Conservation (phyloP, 2,329 filamentous ascomycete species). For the Rhynchosporium graminicola region DNA sequence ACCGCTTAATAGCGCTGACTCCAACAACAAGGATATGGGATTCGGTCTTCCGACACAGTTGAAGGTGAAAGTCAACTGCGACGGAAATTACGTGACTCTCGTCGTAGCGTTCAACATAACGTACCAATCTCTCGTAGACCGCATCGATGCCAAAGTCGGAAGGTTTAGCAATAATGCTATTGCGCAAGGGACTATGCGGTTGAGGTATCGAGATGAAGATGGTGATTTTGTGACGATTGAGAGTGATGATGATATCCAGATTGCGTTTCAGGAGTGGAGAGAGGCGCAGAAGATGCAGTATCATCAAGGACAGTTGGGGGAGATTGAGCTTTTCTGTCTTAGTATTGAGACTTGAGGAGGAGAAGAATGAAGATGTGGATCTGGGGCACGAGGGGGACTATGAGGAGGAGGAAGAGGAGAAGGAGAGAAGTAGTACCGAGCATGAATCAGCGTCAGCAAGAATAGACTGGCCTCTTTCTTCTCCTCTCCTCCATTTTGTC, state of each 20-base stretch:
- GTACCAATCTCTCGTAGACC: slow-evolving; percentile 89
- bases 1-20: slow-evolving; percentile 40
- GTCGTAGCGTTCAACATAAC: slow-evolving; percentile 95
- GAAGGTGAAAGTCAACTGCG: slow-evolving; percentile 93
- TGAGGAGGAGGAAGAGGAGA: no score
- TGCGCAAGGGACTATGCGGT: slow-evolving; percentile 75
- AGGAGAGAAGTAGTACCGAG: no score
- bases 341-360: slow-evolving; percentile 41
- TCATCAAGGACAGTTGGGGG: slow-evolving; percentile 71
- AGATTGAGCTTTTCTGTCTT: slow-evolving; percentile 85
- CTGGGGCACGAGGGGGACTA: no score
- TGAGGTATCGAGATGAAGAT: slow-evolving; percentile 91
- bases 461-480: no score
- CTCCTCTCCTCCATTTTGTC: no score
- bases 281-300: slow-evolving; percentile 67
- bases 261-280: slow-evolving; percentile 92
- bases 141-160: slow-evolving; percentile 92
- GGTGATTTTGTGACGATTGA: slow-evolving; percentile 92
- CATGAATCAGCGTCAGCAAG: no score
- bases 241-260: slow-evolving; percentile 93
- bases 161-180: slow-evolving; percentile 85
- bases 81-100: slow-evolving; percentile 90
- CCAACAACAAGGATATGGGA: slow-evolving; percentile 50
- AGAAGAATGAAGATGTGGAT: background rate
- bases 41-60: slow-evolving; percentile 66